Evolutionary conservation across 2,329 filamentous ascomycete genomes (phyloP), one percentile per base, ranked within the genome.

Genomic region (Penicillium decumbens): DNA sequence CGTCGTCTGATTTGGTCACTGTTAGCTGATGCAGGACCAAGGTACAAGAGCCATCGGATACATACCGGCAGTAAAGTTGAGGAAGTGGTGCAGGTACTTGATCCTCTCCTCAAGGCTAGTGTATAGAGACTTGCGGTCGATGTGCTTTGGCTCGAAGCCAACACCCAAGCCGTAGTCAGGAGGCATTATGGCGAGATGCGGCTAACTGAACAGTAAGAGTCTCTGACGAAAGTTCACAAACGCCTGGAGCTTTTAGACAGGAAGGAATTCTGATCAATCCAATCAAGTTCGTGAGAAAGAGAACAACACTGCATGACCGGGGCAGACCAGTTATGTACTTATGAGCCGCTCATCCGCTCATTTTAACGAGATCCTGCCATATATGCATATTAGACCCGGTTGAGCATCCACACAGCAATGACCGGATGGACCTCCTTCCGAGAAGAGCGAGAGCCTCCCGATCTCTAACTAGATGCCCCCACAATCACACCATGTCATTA

Each of bases 51-150:
- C 13, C 3, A 20, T 15, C 6, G 13, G 23, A 38, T 10, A 69
- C 82, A 43, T 74, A 88, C 86, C 77, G 52, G 80, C 80, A 59
- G 80, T 83, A 63, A 89, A 90, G 63, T 90, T 87, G 24, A 90
- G 79, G 52, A 90, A 89, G 27, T 81, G 82, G 60, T 89, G 86
- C 1, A 90, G 77, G 55, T 89, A 90, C 44, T 80, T 80, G 51
- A 90, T 80, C 43, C 87, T 77, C 0, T 81, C 78, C 54, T 88
- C 84, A 13, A 89, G 76, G 58, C 80, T 81, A 23, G 82, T 87
- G 69, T 89, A 89, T 5, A 90, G 75, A 37, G 85, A 81, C 67
- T 84, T 81, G 39, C 86, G 81, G 66, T 85, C 80, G 57, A 89
- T 77, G 61, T 88, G 85, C 65, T 83, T 66, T 1, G 59, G 59